Evolutionary conservation across 2,329 filamentous ascomycete species (phyloP).

Genomic region (Coccinonectria pachysandricola): DNA sequence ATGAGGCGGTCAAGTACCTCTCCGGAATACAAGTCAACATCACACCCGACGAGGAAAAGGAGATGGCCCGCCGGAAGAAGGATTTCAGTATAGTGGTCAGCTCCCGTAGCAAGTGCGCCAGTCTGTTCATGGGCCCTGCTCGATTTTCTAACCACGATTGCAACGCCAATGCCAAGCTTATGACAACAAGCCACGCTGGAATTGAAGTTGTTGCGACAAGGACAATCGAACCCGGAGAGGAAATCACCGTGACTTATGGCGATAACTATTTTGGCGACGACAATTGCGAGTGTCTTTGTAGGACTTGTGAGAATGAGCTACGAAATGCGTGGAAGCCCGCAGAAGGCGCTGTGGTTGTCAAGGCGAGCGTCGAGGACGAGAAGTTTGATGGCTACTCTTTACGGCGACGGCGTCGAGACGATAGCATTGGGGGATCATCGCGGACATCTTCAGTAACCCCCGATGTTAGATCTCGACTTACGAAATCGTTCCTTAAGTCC

Average conservation of each 20-base stretch:
- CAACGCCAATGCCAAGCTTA: slow-evolving; percentile 77
- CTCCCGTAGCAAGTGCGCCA: slow-evolving; percentile 80
- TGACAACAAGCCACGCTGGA: slow-evolving; percentile 71
- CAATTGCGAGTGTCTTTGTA: slow-evolving; percentile 91
- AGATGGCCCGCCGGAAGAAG: slow-evolving; percentile 69
- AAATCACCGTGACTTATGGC: slow-evolving; percentile 94
- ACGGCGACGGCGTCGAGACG: slow-evolving; percentile 42
- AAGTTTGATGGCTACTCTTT: slow-evolving; percentile 42
- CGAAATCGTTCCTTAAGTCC: slow-evolving; percentile 28
- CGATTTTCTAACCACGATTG: slow-evolving; percentile 98
- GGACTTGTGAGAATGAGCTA: slow-evolving; percentile 65
- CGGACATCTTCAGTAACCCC: slow-evolving; percentile 48
- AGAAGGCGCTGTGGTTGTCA: slow-evolving; percentile 34
- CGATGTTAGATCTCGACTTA: slow-evolving; percentile 41
- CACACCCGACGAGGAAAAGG: slow-evolving; percentile 80
- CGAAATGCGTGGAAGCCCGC: slow-evolving; percentile 73
- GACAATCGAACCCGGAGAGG: slow-evolving; percentile 77
- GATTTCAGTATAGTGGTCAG: slow-evolving; percentile 98
- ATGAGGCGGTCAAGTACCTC: slow-evolving; percentile 83
- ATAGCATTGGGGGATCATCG: slow-evolving; percentile 39
- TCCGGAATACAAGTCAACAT: slow-evolving; percentile 86
- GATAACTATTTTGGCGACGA: slow-evolving; percentile 92
- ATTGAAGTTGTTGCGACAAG: slow-evolving; percentile 83
- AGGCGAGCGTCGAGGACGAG: slow-evolving; percentile 43
- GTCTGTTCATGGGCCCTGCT: slow-evolving; percentile 87